Evolutionary conservation across 148 eudicot genomes (phyloP), one percentile per base, ranked within the genome.

Genomic region (Cornus kousa): DNA sequence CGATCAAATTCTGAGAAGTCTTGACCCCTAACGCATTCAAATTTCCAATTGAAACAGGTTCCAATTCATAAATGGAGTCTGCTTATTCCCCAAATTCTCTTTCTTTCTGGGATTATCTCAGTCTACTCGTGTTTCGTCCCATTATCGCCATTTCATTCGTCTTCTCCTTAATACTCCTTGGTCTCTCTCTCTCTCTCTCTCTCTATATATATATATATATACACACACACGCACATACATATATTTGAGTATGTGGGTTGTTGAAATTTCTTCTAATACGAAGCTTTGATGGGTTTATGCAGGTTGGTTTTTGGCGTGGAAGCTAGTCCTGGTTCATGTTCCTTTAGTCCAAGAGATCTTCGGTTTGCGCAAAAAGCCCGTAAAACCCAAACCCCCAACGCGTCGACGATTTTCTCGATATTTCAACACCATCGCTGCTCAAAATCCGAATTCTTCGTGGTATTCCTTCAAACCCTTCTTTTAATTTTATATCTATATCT

Each of bases 251-350:
- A 64, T 75, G 2, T 76, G 64, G 62, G 70, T 67, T 67, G 62
- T 76, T 48, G 79, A 67, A 14, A 66, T 13, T 76, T 67, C 9
- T 33, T 67, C 50, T 33, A 62, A 3, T 70, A n/a, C 31, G 66
- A 53, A 23, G 5, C 32, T 68, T 62, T 80, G 48, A 39, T 68
- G 67, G 75, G 60, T 77, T 37, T 9, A 22, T 80, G 81, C 74
- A 91, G 96, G 93, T 64, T 94, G 98, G 98, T 85, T 81, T 40
- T 75, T 91, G 85, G 96, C 98, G 4, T 94, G 97, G 94, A 92
- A 92, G 85, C 85, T 90, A 73, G 93, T 92, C 3, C 80, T 94
- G 80, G 97, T 94, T 66, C 97, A 94, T 76, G 97, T 94, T 65
- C 98, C 98, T 76, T 75, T 94, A 79, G 93, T 94, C 59, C 98